These are phyloP conservation scores for Chrysanthemum seticuspe DNA, from an alignment of 129 eudicot species.

Conservation along the genomic window DNA sequence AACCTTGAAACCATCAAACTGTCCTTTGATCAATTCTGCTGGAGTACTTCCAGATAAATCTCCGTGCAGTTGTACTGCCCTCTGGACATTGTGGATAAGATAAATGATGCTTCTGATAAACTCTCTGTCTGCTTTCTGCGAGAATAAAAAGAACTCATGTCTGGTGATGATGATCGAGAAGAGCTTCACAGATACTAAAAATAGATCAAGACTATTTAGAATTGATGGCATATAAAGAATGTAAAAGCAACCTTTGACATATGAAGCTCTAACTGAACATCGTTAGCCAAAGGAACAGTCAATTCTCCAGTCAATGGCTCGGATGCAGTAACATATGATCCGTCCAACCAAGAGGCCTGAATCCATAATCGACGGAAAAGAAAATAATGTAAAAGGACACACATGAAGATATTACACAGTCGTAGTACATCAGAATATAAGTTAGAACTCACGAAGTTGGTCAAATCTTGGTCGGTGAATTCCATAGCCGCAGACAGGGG, in stretches of 20 bases:
- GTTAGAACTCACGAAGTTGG: slow-evolving; percentile 60
- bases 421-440: slow-evolving; percentile 11
- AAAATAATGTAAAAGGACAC: slow-evolving; percentile 14
- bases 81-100: slow-evolving; percentile 43
- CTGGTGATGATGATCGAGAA: background rate
- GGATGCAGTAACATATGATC: slow-evolving; percentile 54
- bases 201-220: slow-evolving; percentile 1
- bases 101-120: slow-evolving; percentile 47
- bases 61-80: slow-evolving; percentile 43
- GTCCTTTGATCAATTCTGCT: slow-evolving; percentile 67
- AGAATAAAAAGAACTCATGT: slow-evolving; percentile 11
- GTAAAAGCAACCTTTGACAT: slow-evolving; percentile 61
- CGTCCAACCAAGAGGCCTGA: slow-evolving; percentile 85
- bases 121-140: slow-evolving; percentile 76
- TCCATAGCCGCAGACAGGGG: slow-evolving; percentile 35
- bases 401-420: slow-evolving; percentile 10
- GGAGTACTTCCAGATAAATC: slow-evolving; percentile 39
- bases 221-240: slow-evolving; percentile 6
- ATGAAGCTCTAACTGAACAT: slow-evolving; percentile 61
- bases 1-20: slow-evolving; percentile 81
- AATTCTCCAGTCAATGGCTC: slow-evolving; percentile 62
- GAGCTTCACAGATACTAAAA: background rate
- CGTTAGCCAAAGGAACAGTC: slow-evolving; percentile 58
- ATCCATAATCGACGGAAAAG: slow-evolving; percentile 18
- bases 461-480: slow-evolving; percentile 58